phyloP scores from a whole-genome alignment of 768 basidiomycete species.

The Boletus vermiculosoides region DNA sequence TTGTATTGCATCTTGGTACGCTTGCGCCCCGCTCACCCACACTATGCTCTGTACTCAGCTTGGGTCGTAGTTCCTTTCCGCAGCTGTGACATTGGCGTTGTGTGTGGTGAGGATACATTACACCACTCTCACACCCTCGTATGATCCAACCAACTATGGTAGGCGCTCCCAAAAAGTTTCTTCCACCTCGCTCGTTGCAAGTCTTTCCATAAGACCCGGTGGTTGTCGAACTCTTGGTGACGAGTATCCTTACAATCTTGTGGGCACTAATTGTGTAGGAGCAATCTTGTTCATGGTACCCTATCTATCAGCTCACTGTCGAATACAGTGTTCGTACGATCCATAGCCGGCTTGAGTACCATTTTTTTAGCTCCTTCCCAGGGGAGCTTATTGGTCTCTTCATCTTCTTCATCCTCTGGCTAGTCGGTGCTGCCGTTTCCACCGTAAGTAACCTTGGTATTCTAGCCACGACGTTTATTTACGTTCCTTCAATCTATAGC shows the following conservation, averaged over 20 bases:
- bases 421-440: constrained; percentile 63
- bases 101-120: constrained; percentile 62
- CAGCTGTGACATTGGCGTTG: constrained; percentile 41
- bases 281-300: background rate
- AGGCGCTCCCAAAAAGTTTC: constrained; percentile 7
- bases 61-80: constrained; percentile 42
- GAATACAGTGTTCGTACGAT: constrained; percentile 52
- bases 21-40: background rate
- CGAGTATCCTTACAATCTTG: constrained; percentile 58
- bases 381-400: constrained; percentile 62
- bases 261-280: constrained; percentile 67
- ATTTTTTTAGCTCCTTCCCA: constrained; percentile 55
- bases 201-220: constrained; percentile 52
- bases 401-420: constrained; percentile 69
- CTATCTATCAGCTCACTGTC: constrained; percentile 8
- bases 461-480: background rate
- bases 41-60: background rate
- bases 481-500: constrained; percentile 8
- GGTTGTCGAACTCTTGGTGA: constrained; percentile 63
- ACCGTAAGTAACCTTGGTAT: constrained; percentile 46
- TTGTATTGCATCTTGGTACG: constrained; percentile 46
- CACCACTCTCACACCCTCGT: constrained; percentile 51
- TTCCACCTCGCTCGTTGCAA: constrained; percentile 2
- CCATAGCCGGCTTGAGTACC: constrained; percentile 57
- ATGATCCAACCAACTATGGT: constrained; percentile 69